Base-by-base conservation (phyloP, 2,329 filamentous ascomycete species). In the Fusarium tupiense region DNA sequence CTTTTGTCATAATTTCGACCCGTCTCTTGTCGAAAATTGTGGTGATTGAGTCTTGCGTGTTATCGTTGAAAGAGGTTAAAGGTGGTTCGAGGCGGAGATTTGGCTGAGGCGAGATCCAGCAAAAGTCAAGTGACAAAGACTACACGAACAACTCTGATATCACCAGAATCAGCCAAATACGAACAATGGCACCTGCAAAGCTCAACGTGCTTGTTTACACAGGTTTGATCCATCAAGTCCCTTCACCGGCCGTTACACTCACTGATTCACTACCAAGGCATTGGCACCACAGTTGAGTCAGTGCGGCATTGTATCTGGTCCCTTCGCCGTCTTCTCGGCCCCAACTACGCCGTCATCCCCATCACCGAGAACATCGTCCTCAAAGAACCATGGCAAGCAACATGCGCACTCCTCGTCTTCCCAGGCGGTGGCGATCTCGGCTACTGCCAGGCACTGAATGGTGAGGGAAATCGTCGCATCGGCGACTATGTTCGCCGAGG, bases 151-250 rank as follows among this genome's bases (percentile, higher is more conserved):
- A 64, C 60, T 9, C 26, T 11, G n/a, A 49, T 44, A 69, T 43
- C 38, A 43, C 40, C 11, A 37, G 57, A 44, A 16, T 49, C 43
- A 43, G 24, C 59, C 59, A 40, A 59, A 58, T 35, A 58, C 56
- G 19, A 63, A 77, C 62, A 74, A 94, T 96, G 91, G 85, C 90
- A 14, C 84, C 88, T 35, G 90, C 90, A 80, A 92, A 91, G 80
- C 88, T 98, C 85, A 98, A 99, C 81, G 92, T 99, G 64, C 89
- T 98, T 75, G 94, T 99, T 60, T 98, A 98, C 80, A 93, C 94
- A 77, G 95, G 94, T 95, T 86, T 80, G 58, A 47, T 22, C n/a
- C 19, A n/a, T 53, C 26, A 52, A 29, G 19, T 22, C 38, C 33
- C 43, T 40, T 33, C n/a, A 6, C 17, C 16, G 16, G 6, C 26